Evolutionary conservation across 495 filamentous ascomycete species (phyloP).

Genomic region (Thozetella sp.): DNA sequence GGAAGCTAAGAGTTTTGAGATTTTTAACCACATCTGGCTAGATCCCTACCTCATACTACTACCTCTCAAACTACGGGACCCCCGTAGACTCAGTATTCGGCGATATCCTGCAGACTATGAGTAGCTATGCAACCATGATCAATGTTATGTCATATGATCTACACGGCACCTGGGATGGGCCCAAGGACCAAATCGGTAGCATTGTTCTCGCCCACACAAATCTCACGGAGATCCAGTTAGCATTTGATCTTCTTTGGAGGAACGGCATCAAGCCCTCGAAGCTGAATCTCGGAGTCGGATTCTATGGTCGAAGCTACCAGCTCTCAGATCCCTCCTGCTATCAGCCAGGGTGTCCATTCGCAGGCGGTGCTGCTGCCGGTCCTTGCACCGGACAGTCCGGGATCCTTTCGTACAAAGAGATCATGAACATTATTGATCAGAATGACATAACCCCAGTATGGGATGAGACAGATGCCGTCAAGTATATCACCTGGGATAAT

Average conservation of each 20-base stretch:
- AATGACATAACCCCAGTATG: constrained; percentile 7
- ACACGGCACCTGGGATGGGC: constrained; percentile 35
- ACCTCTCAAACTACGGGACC: constrained; percentile 52
- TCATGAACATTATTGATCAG: constrained; percentile 28
- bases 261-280: constrained; percentile 40
- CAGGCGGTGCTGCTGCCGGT: constrained; percentile 9
- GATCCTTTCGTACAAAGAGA: constrained; percentile 40
- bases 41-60: constrained; percentile 52
- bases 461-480: constrained; percentile 31
- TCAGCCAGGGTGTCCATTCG: constrained; percentile 28
- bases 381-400: constrained; percentile 31
- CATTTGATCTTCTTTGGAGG: constrained; percentile 54
- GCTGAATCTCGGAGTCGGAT: constrained; percentile 50
- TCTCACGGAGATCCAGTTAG: constrained; percentile 55
- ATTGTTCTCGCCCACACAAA: constrained; percentile 52
- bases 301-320: constrained; percentile 50
- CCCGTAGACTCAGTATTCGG: constrained; percentile 23
- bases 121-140: too few relatives aligned
- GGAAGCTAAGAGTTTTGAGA: too few relatives aligned
- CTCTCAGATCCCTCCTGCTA: constrained; percentile 20
- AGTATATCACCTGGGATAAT: constrained; percentile 35
- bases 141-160: constrained; percentile 60
- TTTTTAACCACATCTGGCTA: too few relatives aligned
- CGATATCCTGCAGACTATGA: too few relatives aligned
- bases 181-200: constrained; percentile 22